phyloP scores from a whole-genome alignment of 331 rosid genomes.

The Stylosanthes scabra region DNA sequence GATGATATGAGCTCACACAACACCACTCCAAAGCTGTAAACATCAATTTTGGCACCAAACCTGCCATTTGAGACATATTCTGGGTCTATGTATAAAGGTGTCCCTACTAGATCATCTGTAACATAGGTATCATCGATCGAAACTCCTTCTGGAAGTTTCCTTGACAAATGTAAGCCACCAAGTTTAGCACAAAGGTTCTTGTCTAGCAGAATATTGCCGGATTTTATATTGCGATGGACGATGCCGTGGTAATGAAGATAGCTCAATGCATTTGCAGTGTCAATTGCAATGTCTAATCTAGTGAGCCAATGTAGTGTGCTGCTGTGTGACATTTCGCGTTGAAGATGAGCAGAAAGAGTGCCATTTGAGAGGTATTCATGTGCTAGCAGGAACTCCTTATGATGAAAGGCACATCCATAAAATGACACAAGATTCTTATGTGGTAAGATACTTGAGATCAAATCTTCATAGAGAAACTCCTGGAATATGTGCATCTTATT shows the following conservation, averaged over 20 bases:
- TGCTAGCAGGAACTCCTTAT: slow-evolving; percentile 56
- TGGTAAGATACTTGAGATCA: slow-evolving; percentile 48
- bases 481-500: slow-evolving; percentile 50
- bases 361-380: slow-evolving; percentile 68
- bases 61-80: slow-evolving; percentile 54
- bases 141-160: slow-evolving; percentile 43
- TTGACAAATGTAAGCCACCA: slow-evolving; percentile 55
- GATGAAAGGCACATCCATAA: slow-evolving; percentile 56
- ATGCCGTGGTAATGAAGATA: slow-evolving; percentile 68
- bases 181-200: slow-evolving; percentile 55
- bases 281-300: slow-evolving; percentile 64
- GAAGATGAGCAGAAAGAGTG: slow-evolving; percentile 67
- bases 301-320: slow-evolving; percentile 52
- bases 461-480: slow-evolving; percentile 60
- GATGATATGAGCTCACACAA: slow-evolving; percentile 69
- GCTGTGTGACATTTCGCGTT: slow-evolving; percentile 41
- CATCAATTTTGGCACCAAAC: slow-evolving; percentile 61
- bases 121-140: slow-evolving; percentile 44
- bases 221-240: slow-evolving; percentile 65
- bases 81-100: slow-evolving; percentile 70
- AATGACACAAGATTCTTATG: slow-evolving; percentile 66
- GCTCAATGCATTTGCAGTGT: slow-evolving; percentile 61
- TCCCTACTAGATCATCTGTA: slow-evolving; percentile 61
- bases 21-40: slow-evolving; percentile 78
- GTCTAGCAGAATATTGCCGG: slow-evolving; percentile 68